Evolutionary conservation across 2,329 filamentous ascomycete genomes (phyloP).

Genomic region (Colletotrichum theobromicola): DNA sequence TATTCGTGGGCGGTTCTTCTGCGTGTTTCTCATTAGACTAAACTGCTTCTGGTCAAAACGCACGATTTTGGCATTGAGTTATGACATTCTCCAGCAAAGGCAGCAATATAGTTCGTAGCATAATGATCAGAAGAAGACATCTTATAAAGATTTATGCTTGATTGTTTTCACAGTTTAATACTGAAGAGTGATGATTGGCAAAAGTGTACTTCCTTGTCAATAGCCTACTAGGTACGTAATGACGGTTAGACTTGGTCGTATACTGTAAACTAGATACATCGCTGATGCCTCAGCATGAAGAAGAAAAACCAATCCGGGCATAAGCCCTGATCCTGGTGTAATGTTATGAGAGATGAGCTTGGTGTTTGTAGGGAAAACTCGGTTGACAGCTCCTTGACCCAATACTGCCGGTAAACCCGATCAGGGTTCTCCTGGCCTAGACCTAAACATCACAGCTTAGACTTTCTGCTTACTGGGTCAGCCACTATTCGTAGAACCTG

Average conservation of each 20-base stretch:
- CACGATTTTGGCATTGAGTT: not conserved
- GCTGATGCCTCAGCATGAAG: not conserved
- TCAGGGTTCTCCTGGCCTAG: not conserved
- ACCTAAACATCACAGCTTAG: not conserved
- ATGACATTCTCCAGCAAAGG: not conserved
- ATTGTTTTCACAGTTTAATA: not conserved
- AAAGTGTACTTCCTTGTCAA: not conserved
- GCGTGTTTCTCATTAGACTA: accelerated
- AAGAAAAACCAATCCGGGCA: not conserved
- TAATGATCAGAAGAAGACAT: no score
- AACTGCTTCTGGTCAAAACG: not conserved
- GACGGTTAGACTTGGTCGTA: not conserved
- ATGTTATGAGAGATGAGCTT: not conserved
- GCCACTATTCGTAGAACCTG: not conserved
- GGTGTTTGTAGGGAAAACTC: not conserved
- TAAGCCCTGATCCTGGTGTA: not conserved
- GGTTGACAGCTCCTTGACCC: not conserved
- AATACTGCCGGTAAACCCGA: not conserved
- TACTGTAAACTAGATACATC: not conserved
- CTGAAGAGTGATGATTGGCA: not conserved
- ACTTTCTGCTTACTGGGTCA: not conserved
- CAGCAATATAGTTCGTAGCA: not conserved
- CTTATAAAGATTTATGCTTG: no score
- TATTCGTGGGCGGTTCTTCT: not conserved
- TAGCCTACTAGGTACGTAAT: not conserved